phyloP scores from a whole-genome alignment of 2,329 filamentous ascomycete genomes.

The Fusarium redolens region DNA sequence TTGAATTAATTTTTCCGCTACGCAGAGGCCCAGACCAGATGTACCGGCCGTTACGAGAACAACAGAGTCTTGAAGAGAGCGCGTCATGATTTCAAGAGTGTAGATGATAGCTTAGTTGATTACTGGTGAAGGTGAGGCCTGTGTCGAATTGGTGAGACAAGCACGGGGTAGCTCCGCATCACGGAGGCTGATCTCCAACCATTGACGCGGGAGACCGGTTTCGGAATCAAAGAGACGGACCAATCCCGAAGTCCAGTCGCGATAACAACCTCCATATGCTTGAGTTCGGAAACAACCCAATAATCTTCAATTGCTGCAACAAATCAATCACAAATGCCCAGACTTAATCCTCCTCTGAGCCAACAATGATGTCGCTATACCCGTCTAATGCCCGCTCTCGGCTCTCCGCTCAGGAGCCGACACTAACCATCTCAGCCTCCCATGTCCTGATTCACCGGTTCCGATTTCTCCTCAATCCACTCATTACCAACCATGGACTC shows the following conservation, averaged over 20 bases:
- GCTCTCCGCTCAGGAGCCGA: conserved; percentile 18
- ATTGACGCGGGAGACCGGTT: background rate
- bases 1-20: background rate
- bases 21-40: background rate
- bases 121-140: background rate
- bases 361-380: background rate
- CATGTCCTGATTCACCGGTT: conserved; percentile 5
- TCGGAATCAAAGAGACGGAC: background rate
- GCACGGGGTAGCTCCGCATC: conserved; percentile 2
- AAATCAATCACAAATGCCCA: too few species aligned
- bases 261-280: too few species aligned
- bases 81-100: background rate
- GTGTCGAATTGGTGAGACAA: background rate
- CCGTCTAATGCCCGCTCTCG: conserved; percentile 1
- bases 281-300: too few species aligned
- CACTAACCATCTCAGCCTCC: conserved; percentile 6
- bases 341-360: accelerated
- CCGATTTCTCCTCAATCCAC: conserved; percentile 30
- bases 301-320: background rate
- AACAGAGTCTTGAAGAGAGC: background rate
- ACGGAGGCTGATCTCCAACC: background rate
- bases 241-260: background rate
- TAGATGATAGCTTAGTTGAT: accelerated
- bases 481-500: conserved; percentile 11
- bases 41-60: background rate